These are phyloP conservation scores for Ceratorhiza oryzae-sativae DNA, from an alignment of 1,284 basidiomycete genomes.

Conservation along the genomic window DNA sequence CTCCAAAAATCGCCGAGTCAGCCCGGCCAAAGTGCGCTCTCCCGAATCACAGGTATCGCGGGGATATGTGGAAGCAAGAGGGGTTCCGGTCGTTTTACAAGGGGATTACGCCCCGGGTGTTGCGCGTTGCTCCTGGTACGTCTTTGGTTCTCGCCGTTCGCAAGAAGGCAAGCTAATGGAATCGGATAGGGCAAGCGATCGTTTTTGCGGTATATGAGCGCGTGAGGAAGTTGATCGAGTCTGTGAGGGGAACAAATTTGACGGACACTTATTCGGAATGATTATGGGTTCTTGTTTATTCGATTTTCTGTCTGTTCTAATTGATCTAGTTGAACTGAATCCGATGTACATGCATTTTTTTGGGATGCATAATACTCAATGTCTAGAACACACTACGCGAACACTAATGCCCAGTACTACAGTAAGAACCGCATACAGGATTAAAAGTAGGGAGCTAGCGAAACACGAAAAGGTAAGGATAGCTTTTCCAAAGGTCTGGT, in stretches of 20 bases:
- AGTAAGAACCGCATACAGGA: constrained; percentile 29
- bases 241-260: constrained; percentile 63
- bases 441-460: constrained; percentile 5
- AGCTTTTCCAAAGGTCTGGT: constrained; percentile 1
- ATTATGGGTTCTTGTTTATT: constrained; percentile 30
- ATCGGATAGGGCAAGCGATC: constrained; percentile 65
- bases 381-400: constrained; percentile 28
- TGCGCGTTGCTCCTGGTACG: constrained; percentile 91
- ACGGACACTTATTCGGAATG: constrained; percentile 71
- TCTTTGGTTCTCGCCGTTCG: not conserved
- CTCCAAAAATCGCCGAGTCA: constrained; percentile 84
- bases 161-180: not conserved
- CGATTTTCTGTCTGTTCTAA: not conserved
- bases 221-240: constrained; percentile 77
- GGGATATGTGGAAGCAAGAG: constrained; percentile 94
- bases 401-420: constrained; percentile 28
- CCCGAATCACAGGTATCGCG: constrained; percentile 80
- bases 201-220: constrained; percentile 93
- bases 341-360: not conserved
- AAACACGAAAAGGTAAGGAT: constrained; percentile 18
- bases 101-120: constrained; percentile 95
- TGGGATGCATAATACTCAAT: not conserved
- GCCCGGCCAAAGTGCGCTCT: constrained; percentile 77
- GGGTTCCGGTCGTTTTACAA: constrained; percentile 92
- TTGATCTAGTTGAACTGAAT: not conserved